Conservation (phyloP, 2,329 filamentous ascomycete genomes). For the Cercospora sojina region DNA sequence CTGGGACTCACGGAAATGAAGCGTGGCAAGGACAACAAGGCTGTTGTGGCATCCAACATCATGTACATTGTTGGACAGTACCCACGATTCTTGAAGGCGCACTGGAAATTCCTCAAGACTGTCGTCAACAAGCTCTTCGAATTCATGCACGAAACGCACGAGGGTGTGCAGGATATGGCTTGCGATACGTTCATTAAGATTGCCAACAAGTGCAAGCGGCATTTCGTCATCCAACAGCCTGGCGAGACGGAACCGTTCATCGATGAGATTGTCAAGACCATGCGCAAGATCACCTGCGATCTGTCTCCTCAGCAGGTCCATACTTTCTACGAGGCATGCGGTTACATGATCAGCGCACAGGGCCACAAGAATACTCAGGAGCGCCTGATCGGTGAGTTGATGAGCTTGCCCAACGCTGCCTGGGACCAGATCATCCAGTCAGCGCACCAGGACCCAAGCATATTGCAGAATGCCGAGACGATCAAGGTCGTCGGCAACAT, state of each 20-base stretch:
- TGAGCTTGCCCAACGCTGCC: slow-evolving; percentile 88
- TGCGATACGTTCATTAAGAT: slow-evolving; percentile 99
- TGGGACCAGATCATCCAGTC: slow-evolving; percentile 94
- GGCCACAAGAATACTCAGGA: slow-evolving; percentile 94
- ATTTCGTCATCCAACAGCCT: slow-evolving; percentile 94
- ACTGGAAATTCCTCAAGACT: slow-evolving; percentile 99
- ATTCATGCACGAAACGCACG: slow-evolving; percentile 99
- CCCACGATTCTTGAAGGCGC: slow-evolving; percentile 94
- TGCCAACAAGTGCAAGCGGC: slow-evolving; percentile 93
- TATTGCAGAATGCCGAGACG: slow-evolving; percentile 86
- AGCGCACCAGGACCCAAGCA: slow-evolving; percentile 79
- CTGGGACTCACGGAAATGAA: slow-evolving; percentile 98
- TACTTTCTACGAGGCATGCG: slow-evolving; percentile 98
- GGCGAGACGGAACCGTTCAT: slow-evolving; percentile 96
- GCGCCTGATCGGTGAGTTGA: slow-evolving; percentile 83
- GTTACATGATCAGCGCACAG: slow-evolving; percentile 98
- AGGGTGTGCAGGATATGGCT: slow-evolving; percentile 99
- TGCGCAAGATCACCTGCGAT: slow-evolving; percentile 94
- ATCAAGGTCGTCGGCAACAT: slow-evolving; percentile 99
- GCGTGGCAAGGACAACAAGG: slow-evolving; percentile 98
- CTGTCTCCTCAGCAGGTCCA: slow-evolving; percentile 95
- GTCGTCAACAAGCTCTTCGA: slow-evolving; percentile 99
- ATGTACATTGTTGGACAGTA: slow-evolving; percentile 99
- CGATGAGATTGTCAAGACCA: slow-evolving; percentile 93
- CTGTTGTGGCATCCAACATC: slow-evolving; percentile 97